Evolutionary conservation across 106 monocot species (phyloP), one percentile per base, ranked within the genome.

Genomic region (Dioscorea dumetorum): DNA sequence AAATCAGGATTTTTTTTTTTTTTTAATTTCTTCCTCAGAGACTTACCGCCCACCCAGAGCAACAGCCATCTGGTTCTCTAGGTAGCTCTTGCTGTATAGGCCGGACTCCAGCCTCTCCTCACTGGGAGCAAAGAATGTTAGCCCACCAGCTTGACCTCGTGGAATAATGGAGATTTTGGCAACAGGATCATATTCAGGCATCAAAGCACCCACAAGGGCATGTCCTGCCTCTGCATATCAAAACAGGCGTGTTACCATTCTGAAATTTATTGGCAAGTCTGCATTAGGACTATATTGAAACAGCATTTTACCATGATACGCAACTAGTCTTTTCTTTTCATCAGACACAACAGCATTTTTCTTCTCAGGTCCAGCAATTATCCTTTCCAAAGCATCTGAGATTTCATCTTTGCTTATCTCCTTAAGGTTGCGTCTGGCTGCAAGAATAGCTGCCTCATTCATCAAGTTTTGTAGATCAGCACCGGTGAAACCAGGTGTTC

Each of bases 321-420:
- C 97, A 17, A 99, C 97, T 19, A 99, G 76, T 68, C 76, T 92
- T 78, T 83, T 92, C 87, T 92, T 99, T 50, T 92, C 97, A 3
- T 99, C 97, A 15, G 97, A 92, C 8, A 99, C 97, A 48, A 99
- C 97, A 6, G 97, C 97, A 75, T 92, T 99, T 74, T 99, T 99
- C 84, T 99, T 99, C 87, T 99, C 97, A 2, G 97, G 97, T n/a
- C 97, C 97, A 23, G 97, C 97, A 72, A 99, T 99, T 66, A 99
- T 90, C 65, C 92, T 89, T 76, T 99, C 97, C 14, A 99, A 73
- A 19, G 97, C 97, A 79, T 99, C 97, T 21, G 97, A 84, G 14
- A 99, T 99, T 77, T 99, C 97, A 71, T 99, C 97, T 73, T 99
- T 99, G 80, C 97, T 99, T 49, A 99, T 99, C 63, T 99, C 97